Base-by-base conservation (phyloP, 176 grass and related monocot species). In the Paspalum vaginatum region DNA sequence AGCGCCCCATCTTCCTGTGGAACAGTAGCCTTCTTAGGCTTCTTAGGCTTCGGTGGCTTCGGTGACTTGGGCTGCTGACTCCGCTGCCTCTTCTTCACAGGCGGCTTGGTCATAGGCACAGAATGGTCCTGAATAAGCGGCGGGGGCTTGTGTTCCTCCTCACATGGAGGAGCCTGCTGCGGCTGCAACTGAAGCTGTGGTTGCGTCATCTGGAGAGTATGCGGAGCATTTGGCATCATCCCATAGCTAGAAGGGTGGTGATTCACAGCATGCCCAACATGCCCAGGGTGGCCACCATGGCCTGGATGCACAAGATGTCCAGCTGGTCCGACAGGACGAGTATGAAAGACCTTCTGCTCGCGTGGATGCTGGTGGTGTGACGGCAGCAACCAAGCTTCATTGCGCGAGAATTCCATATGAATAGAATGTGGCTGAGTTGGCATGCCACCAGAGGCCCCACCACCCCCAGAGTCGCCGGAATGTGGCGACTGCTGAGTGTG, bases 161-260 rank as follows among this genome's bases (percentile, higher is more conserved):
- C 88, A 0, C 72, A 85, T 25, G 46, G 81, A 78, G 93, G 73
- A 38, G 67, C 49, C 26, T 88, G 84, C 53, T 82, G 85, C 18
- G 18, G 26, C 11, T 52, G 60, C 1, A 26, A 5, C 60, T 40
- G 56, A 10, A 24, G 56, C 55, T 45, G 75, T 10, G 85, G 78
- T 41, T 90, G 91, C 85, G 85, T 71, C 89, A 94, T 90, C 78
- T 91, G 89, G 59, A 97, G 79, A 8, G 86, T 87, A 43, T 92
- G 87, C 5, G 45, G 79, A 11, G 68, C 73, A 73, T 89, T 87
- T 18, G 60, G 54, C 39, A 89, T 70, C 52, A 85, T 68, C 63
- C 74, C 82, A 62, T 85, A 89, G 21, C 59, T 54, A 61, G 85
- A 47, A 24, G 83, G 90, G 45, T 92, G 90, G 51, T 86, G 93